A percentile compares a stretch with the other conserved stretches of the same genome.
Evolutionary conservation across 805 yeast genomes (phyloP).

Genomic region (Yarrowia sp.): DNA sequence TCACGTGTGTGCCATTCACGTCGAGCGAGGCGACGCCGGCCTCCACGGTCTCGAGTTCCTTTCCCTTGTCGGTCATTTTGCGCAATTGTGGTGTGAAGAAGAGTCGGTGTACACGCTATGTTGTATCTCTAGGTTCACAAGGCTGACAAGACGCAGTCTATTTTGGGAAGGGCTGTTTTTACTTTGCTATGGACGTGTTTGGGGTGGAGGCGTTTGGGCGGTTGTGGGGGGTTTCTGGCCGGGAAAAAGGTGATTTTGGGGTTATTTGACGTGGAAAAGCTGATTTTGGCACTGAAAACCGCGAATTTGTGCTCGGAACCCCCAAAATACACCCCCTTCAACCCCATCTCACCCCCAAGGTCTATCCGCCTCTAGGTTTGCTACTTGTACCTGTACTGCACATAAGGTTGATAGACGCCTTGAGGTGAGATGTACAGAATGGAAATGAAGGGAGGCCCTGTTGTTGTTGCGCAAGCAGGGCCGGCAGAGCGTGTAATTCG

Average conservation of each 20-base stretch:
- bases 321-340: too few relatives aligned
- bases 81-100: not conserved
- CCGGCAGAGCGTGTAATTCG: too few relatives aligned
- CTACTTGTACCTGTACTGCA: too few relatives aligned
- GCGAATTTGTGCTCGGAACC: too few relatives aligned
- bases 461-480: too few relatives aligned
- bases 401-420: conserved; percentile 21
- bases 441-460: too few relatives aligned
- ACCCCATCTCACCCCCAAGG: not conserved
- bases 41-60: not conserved
- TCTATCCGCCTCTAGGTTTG: not conserved
- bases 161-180: conserved; percentile 17
- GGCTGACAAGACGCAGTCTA: not conserved
- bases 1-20: not conserved
- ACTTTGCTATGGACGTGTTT: not conserved
- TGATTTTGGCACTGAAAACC: too few relatives aligned
- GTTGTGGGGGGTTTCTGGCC: too few relatives aligned
- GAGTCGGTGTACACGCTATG: too few relatives aligned
- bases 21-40: not conserved
- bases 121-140: not conserved
- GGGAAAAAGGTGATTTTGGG: too few relatives aligned
- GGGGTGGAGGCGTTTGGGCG: not conserved
- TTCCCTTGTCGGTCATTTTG: conserved; percentile 11
- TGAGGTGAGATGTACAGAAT: conserved; percentile 6
- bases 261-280: too few relatives aligned